A percentile compares a stretch with the other conserved stretches of the same genome.
Conservation (phyloP, 2,329 filamentous ascomycete genomes). For the Samsoniella hepiali region DNA sequence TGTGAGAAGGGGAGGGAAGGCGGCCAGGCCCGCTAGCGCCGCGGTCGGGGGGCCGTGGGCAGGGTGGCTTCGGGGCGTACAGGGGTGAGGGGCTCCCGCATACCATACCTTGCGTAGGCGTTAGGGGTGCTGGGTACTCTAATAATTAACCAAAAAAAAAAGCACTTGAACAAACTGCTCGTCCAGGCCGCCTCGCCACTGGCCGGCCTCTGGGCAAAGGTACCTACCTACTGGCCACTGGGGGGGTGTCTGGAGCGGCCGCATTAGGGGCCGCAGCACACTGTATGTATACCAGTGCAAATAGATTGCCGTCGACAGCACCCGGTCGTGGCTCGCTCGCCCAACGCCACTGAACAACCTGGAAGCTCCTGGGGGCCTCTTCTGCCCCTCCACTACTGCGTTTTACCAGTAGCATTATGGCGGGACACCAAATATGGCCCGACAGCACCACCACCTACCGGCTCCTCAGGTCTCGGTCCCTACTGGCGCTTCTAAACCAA, state of each 20-base stretch:
- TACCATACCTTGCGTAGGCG: background rate
- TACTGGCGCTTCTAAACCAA: no score
- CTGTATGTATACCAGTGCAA: background rate
- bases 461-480: no score
- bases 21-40: constrained; percentile 9
- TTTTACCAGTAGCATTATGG: background rate
- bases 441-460: no score
- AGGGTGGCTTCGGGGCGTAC: background rate
- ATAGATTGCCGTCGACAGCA: no score
- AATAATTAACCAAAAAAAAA: no score
- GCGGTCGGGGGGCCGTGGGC: background rate
- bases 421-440: no score
- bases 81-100: background rate
- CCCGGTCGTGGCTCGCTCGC: background rate
- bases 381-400: background rate
- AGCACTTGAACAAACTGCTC: no score
- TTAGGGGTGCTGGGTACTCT: no score
- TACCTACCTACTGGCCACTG: background rate
- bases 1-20: background rate
- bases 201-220: background rate
- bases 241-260: background rate
- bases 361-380: no score
- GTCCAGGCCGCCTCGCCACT: no score
- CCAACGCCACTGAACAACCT: constrained; percentile 6
- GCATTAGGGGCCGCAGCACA: background rate